Percentiles rank a stretch among this genome's conserved stretches.
These are phyloP conservation scores for Aeschynomene evenia DNA, from an alignment of 306 rosid species.

Conservation along the genomic window DNA sequence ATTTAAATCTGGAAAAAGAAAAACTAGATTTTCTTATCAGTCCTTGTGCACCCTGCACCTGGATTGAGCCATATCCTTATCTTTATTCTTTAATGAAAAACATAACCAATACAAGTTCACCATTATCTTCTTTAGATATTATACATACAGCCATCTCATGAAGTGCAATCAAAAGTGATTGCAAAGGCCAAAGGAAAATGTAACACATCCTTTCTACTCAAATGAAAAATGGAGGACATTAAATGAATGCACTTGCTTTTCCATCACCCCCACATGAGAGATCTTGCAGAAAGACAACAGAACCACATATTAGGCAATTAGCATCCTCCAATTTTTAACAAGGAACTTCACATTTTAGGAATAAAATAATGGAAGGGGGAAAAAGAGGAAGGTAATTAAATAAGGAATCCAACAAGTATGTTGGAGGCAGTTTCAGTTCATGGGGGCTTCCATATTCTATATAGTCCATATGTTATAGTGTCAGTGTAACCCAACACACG, in stretches of 20 bases:
- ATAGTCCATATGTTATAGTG: neutral
- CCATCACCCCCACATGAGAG: conserved; percentile 16
- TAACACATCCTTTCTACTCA: neutral
- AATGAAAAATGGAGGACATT: conserved; percentile 1
- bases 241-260: conserved; percentile 16
- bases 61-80: neutral
- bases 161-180: neutral
- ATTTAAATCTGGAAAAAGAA: neutral
- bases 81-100: neutral
- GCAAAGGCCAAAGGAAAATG: neutral
- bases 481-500: conserved; percentile 18
- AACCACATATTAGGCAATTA: conserved; percentile 3
- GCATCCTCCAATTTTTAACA: conserved; percentile 21
- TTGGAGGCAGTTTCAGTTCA: conserved; percentile 20
- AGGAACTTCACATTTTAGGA: neutral
- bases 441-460: neutral
- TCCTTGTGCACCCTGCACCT: neutral
- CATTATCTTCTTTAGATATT: neutral
- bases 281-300: neutral
- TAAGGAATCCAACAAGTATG: neutral
- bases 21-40: neutral
- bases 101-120: neutral
- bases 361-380: conserved; percentile 7
- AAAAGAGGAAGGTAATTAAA: conserved; percentile 10
- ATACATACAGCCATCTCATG: neutral